phyloP scores from a whole-genome alignment of 768 basidiomycete species.

The Termitomyces sp. region DNA sequence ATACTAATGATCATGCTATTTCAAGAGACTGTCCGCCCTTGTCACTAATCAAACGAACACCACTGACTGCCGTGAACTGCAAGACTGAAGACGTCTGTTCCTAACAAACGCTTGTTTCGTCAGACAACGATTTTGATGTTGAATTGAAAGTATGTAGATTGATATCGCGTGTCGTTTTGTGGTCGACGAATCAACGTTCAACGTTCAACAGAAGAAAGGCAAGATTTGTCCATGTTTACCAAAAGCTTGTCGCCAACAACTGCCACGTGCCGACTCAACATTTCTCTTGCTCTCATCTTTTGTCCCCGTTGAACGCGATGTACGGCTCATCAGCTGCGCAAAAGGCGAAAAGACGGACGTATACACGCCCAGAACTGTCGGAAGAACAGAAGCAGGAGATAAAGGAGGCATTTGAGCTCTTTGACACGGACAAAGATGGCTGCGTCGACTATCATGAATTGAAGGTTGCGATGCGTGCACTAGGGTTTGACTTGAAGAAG shows the following conservation, averaged over 20 bases:
- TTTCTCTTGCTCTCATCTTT: constrained; percentile 9
- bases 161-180: background rate
- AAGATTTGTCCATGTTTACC: constrained; percentile 8
- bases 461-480: constrained; percentile 97
- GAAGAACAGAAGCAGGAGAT: constrained; percentile 95
- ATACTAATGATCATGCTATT: too few relatives aligned
- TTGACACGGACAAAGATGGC: constrained; percentile 98
- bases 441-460: constrained; percentile 97
- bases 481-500: constrained; percentile 98
- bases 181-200: background rate
- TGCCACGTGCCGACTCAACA: constrained; percentile 2
- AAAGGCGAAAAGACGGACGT: constrained; percentile 70
- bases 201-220: background rate
- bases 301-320: constrained; percentile 30
- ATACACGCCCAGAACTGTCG: constrained; percentile 77
- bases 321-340: constrained; percentile 70
- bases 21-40: too few relatives aligned
- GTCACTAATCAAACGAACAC: background rate
- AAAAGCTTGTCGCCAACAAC: background rate
- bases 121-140: background rate
- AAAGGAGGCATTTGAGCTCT: constrained; percentile 98
- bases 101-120: background rate
- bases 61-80: background rate
- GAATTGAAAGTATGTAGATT: background rate
- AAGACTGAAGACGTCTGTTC: background rate